Conservation (phyloP, 306 rosid species). For the Cucurbita argyrosperma region DNA sequence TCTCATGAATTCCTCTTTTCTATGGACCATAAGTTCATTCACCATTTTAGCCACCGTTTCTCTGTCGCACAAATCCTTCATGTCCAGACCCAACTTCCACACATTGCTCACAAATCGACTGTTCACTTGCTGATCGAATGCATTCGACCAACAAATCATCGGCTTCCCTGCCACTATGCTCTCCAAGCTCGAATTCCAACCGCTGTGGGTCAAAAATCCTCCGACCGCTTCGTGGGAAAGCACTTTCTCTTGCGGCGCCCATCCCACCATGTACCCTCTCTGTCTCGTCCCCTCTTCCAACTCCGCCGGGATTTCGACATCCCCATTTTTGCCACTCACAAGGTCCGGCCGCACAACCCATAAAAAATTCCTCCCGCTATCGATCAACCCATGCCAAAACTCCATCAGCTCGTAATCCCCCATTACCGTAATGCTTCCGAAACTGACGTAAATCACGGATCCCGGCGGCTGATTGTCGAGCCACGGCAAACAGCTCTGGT, state of each 20-base stretch:
- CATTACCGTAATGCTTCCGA: slow-evolving; percentile 19
- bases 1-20: slow-evolving; percentile 12
- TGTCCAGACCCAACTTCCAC: slow-evolving; percentile 24
- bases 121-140: slow-evolving; percentile 14
- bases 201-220: slow-evolving; percentile 36
- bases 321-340: background rate
- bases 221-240: slow-evolving; percentile 28
- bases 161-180: slow-evolving; percentile 14
- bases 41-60: slow-evolving; percentile 9
- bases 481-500: slow-evolving; percentile 35
- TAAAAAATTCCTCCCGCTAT: slow-evolving; percentile 24
- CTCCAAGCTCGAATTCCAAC: slow-evolving; percentile 14
- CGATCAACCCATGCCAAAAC: slow-evolving; percentile 44
- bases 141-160: slow-evolving; percentile 21
- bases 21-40: slow-evolving; percentile 12
- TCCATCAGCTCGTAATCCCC: slow-evolving; percentile 12
- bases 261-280: slow-evolving; percentile 23
- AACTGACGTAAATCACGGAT: slow-evolving; percentile 44
- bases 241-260: slow-evolving; percentile 54
- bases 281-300: slow-evolving; percentile 21
- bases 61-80: slow-evolving; percentile 20
- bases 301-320: slow-evolving; percentile 1
- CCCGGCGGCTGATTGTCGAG: slow-evolving; percentile 23
- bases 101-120: slow-evolving; percentile 17
- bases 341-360: slow-evolving; percentile 36